Evolutionary conservation across 2,329 filamentous ascomycete species (phyloP).

Genomic region (Penicillium occitanis): DNA sequence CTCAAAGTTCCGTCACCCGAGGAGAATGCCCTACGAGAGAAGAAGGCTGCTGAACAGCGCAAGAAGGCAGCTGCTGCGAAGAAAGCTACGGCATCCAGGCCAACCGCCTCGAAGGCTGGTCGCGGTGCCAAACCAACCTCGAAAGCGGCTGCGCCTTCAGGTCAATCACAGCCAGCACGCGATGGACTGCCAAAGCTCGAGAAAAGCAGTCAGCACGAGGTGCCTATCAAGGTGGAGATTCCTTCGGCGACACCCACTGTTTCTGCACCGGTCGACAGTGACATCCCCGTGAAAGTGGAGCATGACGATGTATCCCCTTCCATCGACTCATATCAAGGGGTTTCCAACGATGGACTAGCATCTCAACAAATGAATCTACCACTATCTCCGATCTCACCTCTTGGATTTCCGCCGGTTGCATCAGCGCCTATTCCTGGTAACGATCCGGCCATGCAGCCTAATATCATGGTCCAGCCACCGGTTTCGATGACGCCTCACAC

Average conservation of each 20-base stretch:
- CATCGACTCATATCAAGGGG: constrained; percentile 2
- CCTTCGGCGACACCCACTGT: background rate
- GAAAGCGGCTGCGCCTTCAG: background rate
- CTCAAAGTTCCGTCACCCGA: constrained; percentile 59
- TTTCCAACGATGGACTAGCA: background rate
- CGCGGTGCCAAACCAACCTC: background rate
- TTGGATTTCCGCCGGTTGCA: constrained; percentile 24
- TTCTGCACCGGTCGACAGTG: background rate
- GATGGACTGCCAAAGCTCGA: background rate
- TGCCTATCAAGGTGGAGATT: constrained; percentile 14
- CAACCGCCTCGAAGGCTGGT: constrained; percentile 17
- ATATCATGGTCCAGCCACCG: constrained; percentile 32
- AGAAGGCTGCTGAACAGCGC: constrained; percentile 43
- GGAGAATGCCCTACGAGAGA: constrained; percentile 56
- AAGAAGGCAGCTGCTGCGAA: constrained; percentile 37
- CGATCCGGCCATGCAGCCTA: constrained; percentile 20
- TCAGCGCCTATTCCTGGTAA: constrained; percentile 24
- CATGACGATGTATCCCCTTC: background rate
- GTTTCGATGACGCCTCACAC: constrained; percentile 19
- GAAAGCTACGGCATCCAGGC: constrained; percentile 33
- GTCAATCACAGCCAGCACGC: background rate
- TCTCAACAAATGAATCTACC: constrained; percentile 8
- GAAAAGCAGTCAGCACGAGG: constrained; percentile 3
- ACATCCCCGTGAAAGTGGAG: background rate
- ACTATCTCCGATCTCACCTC: constrained; percentile 15